Evolutionary conservation across 225 moss, liverwort and hornwort genomes (phyloP).

Genomic region (Polytrichum formosum): DNA sequence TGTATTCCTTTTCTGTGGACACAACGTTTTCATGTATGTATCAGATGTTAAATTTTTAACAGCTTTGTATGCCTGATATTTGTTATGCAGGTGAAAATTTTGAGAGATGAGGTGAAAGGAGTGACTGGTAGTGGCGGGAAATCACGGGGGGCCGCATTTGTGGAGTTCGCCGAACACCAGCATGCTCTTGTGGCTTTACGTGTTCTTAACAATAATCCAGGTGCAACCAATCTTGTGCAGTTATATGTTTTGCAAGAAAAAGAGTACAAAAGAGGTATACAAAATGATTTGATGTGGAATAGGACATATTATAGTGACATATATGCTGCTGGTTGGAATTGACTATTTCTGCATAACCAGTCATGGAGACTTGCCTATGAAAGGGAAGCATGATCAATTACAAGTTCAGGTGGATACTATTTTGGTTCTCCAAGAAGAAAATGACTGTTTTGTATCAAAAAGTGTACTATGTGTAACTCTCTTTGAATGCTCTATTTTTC

Average conservation of each 20-base stretch:
- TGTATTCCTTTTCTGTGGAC: too few relatives aligned
- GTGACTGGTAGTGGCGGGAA: slow-evolving; percentile 49
- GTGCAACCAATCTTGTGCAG: slow-evolving; percentile 25
- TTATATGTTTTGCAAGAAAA: not conserved
- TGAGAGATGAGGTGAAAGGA: slow-evolving; percentile 72
- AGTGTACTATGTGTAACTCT: not conserved
- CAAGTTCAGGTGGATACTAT: too few relatives aligned
- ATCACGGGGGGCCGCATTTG: slow-evolving; percentile 89
- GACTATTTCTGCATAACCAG: too few relatives aligned
- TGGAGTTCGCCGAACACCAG: slow-evolving; percentile 95
- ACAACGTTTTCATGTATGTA: too few relatives aligned
- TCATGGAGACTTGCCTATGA: too few relatives aligned
- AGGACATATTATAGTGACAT: too few relatives aligned
- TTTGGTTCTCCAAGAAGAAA: too few relatives aligned
- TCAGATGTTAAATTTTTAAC: too few relatives aligned
- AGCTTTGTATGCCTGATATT: too few relatives aligned
- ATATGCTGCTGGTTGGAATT: too few relatives aligned
- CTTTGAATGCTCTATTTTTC: slow-evolving; percentile 16
- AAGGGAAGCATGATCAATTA: too few relatives aligned
- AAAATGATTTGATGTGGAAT: too few relatives aligned
- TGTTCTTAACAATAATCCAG: slow-evolving; percentile 95
- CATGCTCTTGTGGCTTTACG: slow-evolving; percentile 95
- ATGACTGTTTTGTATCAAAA: not conserved
- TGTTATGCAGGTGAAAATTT: slow-evolving; percentile 71
- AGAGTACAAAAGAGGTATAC: not conserved